A percentile compares a stretch with the other conserved stretches of the same genome.
Conservation (phyloP, 75 land plant genomes). For the Chamaecyparis obtusa region DNA sequence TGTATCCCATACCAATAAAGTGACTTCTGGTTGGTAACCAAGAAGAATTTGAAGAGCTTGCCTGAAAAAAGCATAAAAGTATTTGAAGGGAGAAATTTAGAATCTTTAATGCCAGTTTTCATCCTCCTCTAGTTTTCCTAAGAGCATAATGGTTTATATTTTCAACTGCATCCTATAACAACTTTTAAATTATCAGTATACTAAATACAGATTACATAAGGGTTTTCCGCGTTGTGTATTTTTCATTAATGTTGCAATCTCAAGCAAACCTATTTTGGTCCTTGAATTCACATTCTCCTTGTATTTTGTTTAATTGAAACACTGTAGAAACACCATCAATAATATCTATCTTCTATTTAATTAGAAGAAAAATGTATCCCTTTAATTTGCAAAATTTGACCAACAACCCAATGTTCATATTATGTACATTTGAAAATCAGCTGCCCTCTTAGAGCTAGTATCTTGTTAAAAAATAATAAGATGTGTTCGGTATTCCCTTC, state of each 20-base stretch:
- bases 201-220: not conserved
- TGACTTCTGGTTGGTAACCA: not conserved
- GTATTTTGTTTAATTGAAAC: not conserved
- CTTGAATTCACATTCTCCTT: not conserved
- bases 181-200: not conserved
- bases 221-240: not conserved
- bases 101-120: not conserved
- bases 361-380: too few relatives aligned
- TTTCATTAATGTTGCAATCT: not conserved
- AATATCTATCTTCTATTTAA: not conserved
- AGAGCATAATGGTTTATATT: not conserved
- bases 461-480: not conserved
- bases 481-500: not conserved
- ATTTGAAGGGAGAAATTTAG: not conserved
- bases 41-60: slow-evolving; percentile 2
- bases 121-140: not conserved
- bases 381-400: too few relatives aligned
- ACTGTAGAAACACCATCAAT: not conserved
- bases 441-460: not conserved
- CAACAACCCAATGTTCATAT: not conserved
- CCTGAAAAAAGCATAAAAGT: not conserved
- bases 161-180: not conserved
- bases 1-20: slow-evolving; percentile 11
- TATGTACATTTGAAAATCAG: not conserved
- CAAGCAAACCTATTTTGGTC: not conserved